Percentiles rank a stretch among this genome's conserved stretches.
These are phyloP conservation scores for Pseudogymnoascus sp. DNA, from an alignment of 2,329 filamentous ascomycete genomes.

Conservation along the genomic window DNA sequence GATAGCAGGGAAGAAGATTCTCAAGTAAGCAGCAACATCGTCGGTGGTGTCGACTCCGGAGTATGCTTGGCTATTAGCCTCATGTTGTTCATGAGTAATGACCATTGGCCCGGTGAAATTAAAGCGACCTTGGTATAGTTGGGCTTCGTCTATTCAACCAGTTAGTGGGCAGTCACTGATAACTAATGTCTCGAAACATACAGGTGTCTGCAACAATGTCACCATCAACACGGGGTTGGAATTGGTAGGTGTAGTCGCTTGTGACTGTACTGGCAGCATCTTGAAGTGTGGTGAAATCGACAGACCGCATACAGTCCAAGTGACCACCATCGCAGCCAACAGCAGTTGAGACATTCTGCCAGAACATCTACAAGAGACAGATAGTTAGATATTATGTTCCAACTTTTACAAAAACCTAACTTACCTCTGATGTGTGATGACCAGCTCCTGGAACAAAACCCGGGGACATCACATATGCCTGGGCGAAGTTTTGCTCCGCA, in stretches of 20 bases:
- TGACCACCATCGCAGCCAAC: conserved; percentile 26
- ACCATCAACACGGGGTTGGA: conserved; percentile 31
- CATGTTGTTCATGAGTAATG: conserved; percentile 30
- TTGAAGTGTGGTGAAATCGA: conserved; percentile 26
- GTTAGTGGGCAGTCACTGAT: neutral
- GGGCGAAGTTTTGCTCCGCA: conserved; percentile 25
- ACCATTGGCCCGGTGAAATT: conserved; percentile 30
- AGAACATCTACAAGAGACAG: conserved; percentile 15
- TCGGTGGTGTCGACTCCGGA: conserved; percentile 26
- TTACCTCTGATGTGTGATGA: conserved; percentile 27
- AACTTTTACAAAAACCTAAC: neutral
- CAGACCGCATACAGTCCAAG: conserved; percentile 25
- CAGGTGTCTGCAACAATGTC: conserved; percentile 29
- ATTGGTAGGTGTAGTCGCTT: conserved; percentile 26
- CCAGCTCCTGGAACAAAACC: conserved; percentile 30
- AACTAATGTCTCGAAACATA: conserved; percentile 7
- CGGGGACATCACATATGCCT: conserved; percentile 28
- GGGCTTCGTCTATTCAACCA: conserved; percentile 24
- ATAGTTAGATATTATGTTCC: neutral
- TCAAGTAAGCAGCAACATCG: conserved; percentile 27
- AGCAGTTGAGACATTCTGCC: conserved; percentile 24
- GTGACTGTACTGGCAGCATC: conserved; percentile 22
- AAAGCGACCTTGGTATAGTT: conserved; percentile 30
- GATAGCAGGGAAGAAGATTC: conserved; percentile 29
- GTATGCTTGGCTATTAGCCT: conserved; percentile 26